Percentiles rank a stretch among this genome's conserved stretches.
phyloP scores from a whole-genome alignment of 495 filamentous ascomycete species.

The Penicillium canariense region DNA sequence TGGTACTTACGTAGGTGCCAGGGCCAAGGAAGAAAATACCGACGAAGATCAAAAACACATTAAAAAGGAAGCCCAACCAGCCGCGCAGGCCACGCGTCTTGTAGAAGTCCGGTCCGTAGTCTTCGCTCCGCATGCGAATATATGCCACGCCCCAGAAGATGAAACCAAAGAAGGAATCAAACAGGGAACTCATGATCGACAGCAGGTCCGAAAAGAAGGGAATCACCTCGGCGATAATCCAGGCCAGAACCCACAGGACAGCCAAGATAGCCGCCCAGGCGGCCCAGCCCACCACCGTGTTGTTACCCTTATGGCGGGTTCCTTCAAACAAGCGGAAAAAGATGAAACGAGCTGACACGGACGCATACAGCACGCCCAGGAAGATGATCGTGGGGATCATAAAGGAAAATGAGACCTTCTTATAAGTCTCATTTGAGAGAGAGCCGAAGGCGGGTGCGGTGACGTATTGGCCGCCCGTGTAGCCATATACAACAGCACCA shows the following conservation, averaged over 20 bases:
- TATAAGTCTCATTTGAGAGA: constrained; percentile 64
- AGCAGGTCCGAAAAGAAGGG: constrained; percentile 86
- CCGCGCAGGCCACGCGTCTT: constrained; percentile 59
- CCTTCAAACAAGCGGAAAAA: constrained; percentile 82
- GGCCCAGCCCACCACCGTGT: constrained; percentile 80
- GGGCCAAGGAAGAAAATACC: constrained; percentile 73
- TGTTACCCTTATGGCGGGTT: constrained; percentile 69
- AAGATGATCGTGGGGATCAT: constrained; percentile 93
- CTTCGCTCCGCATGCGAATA: constrained; percentile 72
- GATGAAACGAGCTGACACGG: constrained; percentile 80
- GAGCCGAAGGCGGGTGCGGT: constrained; percentile 79
- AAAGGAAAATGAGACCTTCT: constrained; percentile 84
- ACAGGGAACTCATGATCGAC: constrained; percentile 83
- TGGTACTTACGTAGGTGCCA: constrained; percentile 73
- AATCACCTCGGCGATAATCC: constrained; percentile 84
- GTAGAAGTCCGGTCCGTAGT: constrained; percentile 61
- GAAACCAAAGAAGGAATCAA: constrained; percentile 91
- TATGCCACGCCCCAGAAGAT: constrained; percentile 93
- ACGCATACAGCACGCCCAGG: constrained; percentile 82
- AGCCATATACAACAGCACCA: constrained; percentile 73
- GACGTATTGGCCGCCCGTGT: constrained; percentile 82
- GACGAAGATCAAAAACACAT: constrained; percentile 65
- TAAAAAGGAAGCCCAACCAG: constrained; percentile 59
- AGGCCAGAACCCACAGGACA: constrained; percentile 70
- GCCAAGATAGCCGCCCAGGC: constrained; percentile 74